Base-by-base conservation (phyloP, 192 early-diverging fungal genomes). In the Gonapodya sp. region DNA sequence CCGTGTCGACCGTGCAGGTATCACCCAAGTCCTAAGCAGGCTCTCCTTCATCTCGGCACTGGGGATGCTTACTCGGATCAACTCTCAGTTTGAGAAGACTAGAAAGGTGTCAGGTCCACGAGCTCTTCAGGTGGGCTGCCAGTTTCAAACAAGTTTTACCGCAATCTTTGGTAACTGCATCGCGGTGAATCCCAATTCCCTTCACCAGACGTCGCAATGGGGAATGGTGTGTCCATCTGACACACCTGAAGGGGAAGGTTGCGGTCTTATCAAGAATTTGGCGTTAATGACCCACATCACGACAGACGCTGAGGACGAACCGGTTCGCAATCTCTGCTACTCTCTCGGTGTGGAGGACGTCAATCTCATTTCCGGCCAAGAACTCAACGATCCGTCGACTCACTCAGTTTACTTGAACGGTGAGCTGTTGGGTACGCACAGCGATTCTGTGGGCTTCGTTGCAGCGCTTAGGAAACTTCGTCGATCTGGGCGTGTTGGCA, bases 201-300 rank as follows among this genome's bases (percentile, higher is more conserved):
- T 79, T 72, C 36, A n/a, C 78, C 78, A 84, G 87, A 95, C 97
- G 1, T 97, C 96, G 14, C 96, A 97, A 87, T 99, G 95, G 93
- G 97, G 96, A 79, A 96, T 97, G 94, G 82, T 97, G 81, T 99
- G 97, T 86, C 93, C 96, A 0, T 94, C 95, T 1, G 97, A 98
- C 87, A 98, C 97, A 0, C 97, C 97, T 1, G 97, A 98, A 91
- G 97, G 97, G 82, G 97, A 98, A 87, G 95, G 94, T 1, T 98
- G 97, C 84, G 97, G 97, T 80, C 87, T 98, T 72, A 94, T 98
- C 73, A 97, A 97, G 88, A 98, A 98, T 80, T 87, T 98, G 88
- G 97, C 97, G 1, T 88, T 98, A 35, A 97, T 98, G 96, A 96
- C 96, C 1, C 97, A 98, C 86, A 98, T 98, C 86, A 98, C 97